Evolutionary conservation across 75 land plant genomes (phyloP).

Genomic region (Isoetes taiwanensis): DNA sequence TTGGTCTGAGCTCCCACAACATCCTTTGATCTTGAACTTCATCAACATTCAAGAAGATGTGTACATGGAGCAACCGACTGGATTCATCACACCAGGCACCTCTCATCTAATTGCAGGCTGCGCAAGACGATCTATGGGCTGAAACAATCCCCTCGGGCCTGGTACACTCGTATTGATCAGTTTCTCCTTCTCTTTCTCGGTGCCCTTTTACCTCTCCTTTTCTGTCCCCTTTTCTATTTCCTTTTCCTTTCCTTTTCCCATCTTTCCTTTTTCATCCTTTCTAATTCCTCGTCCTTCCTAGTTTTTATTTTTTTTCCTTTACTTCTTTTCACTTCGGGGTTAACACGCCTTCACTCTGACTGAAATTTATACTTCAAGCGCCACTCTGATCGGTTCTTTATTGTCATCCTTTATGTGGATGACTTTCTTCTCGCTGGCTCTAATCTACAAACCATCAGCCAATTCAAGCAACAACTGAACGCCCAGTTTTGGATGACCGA

Average conservation of each 20-base stretch:
- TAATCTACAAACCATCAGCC: too few species aligned
- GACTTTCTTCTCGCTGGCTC: neutral
- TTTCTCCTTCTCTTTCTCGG: too few species aligned
- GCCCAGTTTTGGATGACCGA: neutral
- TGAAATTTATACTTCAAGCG: neutral
- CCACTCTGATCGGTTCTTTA: neutral
- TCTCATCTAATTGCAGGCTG: slow-evolving; percentile 6
- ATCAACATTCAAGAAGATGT: slow-evolving; percentile 10
- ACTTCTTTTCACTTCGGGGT: neutral
- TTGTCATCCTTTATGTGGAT: neutral
- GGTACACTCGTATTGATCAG: neutral
- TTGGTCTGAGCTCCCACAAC: neutral
- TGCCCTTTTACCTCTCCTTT: too few species aligned
- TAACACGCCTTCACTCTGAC: neutral
- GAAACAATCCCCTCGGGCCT: slow-evolving; percentile 14
- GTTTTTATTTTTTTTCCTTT: too few species aligned
- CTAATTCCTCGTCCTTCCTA: too few species aligned
- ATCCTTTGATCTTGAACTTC: neutral
- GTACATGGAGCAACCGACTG: slow-evolving; percentile 13
- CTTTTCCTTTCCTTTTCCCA: too few species aligned
- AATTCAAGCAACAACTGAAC: neutral
- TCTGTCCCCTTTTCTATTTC: too few species aligned
- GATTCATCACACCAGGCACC: neutral
- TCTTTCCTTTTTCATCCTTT: too few species aligned
- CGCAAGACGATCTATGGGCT: slow-evolving; percentile 10